A percentile compares a stretch with the other conserved stretches of the same genome.
These are phyloP conservation scores for Chloris gayana DNA, from an alignment of 176 grass and related monocot species.

Conservation along the genomic window DNA sequence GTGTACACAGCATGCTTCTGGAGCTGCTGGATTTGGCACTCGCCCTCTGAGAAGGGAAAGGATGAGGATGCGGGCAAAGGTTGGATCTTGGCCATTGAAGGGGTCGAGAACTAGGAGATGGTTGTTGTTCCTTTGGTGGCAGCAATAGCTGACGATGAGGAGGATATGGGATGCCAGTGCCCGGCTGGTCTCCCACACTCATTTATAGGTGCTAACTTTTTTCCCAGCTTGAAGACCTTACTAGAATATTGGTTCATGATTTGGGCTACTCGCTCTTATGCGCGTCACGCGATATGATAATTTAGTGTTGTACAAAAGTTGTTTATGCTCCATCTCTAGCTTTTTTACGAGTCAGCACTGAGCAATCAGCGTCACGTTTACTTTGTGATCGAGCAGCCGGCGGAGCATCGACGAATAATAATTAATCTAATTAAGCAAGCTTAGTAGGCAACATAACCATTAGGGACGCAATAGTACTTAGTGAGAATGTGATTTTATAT, in stretches of 20 bases:
- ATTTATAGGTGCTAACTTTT: slow-evolving; percentile 9
- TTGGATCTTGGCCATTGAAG: slow-evolving; percentile 48
- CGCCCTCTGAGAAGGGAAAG: background rate
- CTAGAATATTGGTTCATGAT: background rate
- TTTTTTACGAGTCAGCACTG: slow-evolving; percentile 24
- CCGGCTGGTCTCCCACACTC: background rate
- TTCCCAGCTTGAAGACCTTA: background rate
- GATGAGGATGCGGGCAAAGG: background rate
- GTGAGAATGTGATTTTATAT: background rate
- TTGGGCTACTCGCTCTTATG: background rate
- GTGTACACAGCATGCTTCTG: background rate
- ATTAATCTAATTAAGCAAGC: slow-evolving; percentile 8
- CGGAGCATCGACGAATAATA: background rate
- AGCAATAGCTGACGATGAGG: background rate
- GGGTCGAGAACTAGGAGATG: background rate
- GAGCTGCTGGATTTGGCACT: background rate
- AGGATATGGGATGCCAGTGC: slow-evolving; percentile 7
- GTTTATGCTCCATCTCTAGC: slow-evolving; percentile 29
- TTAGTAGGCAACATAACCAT: background rate
- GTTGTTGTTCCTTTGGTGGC: background rate
- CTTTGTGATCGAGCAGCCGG: background rate
- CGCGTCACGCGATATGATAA: slow-evolving; percentile 19
- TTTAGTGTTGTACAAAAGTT: slow-evolving; percentile 26
- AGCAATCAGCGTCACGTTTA: slow-evolving; percentile 21
- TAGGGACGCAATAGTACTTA: background rate